phyloP scores from a whole-genome alignment of 805 yeast genomes.

The Nakazawaea anatomiae region DNA sequence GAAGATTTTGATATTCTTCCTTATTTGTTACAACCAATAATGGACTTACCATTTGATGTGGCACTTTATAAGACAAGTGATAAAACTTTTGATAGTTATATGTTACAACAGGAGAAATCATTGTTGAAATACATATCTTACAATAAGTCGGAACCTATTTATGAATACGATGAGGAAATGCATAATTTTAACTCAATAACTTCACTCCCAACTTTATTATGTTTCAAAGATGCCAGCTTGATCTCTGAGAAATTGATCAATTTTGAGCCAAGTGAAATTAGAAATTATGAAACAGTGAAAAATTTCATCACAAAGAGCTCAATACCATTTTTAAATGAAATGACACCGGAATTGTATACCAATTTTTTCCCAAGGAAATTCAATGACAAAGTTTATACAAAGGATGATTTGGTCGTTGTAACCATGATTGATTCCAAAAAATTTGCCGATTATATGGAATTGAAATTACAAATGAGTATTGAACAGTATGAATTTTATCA shows the following conservation, averaged over 20 bases:
- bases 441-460: slow-evolving; percentile 18
- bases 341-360: slow-evolving; percentile 32
- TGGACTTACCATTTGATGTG: slow-evolving; percentile 50
- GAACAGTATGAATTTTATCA: slow-evolving; percentile 43
- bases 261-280: slow-evolving; percentile 57
- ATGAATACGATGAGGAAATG: slow-evolving; percentile 37
- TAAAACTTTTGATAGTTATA: slow-evolving; percentile 28
- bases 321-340: slow-evolving; percentile 47
- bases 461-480: slow-evolving; percentile 13
- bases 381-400: slow-evolving; percentile 18
- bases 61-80: slow-evolving; percentile 49
- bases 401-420: slow-evolving; percentile 41
- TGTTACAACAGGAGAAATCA: slow-evolving; percentile 34
- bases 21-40: slow-evolving; percentile 53
- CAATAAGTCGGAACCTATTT: slow-evolving; percentile 26
- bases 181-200: slow-evolving; percentile 48
- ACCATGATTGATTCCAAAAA: slow-evolving; percentile 40
- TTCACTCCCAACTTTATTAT: slow-evolving; percentile 54
- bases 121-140: slow-evolving; percentile 39
- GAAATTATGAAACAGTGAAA: slow-evolving; percentile 41
- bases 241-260: slow-evolving; percentile 50
- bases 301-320: slow-evolving; percentile 45
- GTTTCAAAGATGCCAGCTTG: slow-evolving; percentile 53
- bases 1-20: slow-evolving; percentile 64
- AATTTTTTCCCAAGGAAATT: slow-evolving; percentile 29